These are phyloP conservation scores for Calonectria fujianensis DNA, from an alignment of 2,329 filamentous ascomycete genomes.

Conservation along the genomic window DNA sequence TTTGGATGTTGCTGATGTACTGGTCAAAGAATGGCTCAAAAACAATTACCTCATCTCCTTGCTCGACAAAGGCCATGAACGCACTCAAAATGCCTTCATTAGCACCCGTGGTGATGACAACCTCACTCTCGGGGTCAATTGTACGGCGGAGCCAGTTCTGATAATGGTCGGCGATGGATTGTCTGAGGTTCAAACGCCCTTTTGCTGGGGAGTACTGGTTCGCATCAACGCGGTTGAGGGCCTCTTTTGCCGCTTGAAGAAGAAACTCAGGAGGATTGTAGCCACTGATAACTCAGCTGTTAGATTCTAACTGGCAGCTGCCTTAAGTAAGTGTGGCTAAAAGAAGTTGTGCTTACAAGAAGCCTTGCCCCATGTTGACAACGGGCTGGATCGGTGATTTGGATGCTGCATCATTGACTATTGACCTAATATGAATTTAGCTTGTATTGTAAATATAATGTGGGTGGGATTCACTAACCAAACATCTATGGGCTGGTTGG, in stretches of 20 bases:
- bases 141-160: conserved; percentile 87
- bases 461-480: not conserved
- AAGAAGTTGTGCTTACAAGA: conserved; percentile 67
- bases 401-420: conserved; percentile 25
- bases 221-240: conserved; percentile 91
- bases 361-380: conserved; percentile 79
- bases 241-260: conserved; percentile 89
- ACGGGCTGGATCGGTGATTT: conserved; percentile 69
- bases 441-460: not conserved
- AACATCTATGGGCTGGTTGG: conserved; percentile 4
- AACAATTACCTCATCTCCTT: conserved; percentile 94
- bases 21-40: conserved; percentile 99
- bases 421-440: conserved; percentile 6
- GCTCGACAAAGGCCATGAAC: conserved; percentile 97
- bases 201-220: conserved; percentile 98
- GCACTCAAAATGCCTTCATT: conserved; percentile 95
- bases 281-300: conserved; percentile 64
- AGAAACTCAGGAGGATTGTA: conserved; percentile 95
- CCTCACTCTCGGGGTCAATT: conserved; percentile 90
- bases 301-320: conserved; percentile 61
- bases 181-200: conserved; percentile 90
- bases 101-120: conserved; percentile 93
- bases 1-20: conserved; percentile 97
- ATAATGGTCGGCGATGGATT: conserved; percentile 93
- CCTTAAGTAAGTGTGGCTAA: not conserved